These are phyloP conservation scores for Diaporthe australafricana DNA, from an alignment of 2,329 filamentous ascomycete genomes.

Conservation along the genomic window DNA sequence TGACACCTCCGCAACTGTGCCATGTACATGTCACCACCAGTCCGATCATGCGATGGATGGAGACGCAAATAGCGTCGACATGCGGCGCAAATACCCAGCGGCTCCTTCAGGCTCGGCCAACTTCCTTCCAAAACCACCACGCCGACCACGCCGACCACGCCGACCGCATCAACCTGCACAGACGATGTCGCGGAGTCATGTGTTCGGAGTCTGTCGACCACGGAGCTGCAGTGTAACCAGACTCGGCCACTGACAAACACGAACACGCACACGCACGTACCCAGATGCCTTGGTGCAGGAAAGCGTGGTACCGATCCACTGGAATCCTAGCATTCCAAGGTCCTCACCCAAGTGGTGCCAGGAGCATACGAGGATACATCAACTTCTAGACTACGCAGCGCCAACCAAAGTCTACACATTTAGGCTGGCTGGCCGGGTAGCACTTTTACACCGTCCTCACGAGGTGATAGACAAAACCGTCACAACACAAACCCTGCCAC, in stretches of 20 bases:
- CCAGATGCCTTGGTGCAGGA: neutral
- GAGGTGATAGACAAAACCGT: neutral
- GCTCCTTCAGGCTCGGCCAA: conserved; percentile 30
- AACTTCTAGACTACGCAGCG: neutral
- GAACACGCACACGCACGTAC: neutral
- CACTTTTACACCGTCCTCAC: neutral
- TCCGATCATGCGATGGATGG: conserved; percentile 28
- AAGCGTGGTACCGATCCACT: conserved; percentile 9
- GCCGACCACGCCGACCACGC: neutral
- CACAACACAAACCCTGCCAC: conserved; percentile 16
- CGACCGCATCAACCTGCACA: conserved; percentile 7
- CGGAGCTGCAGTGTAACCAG: conserved; percentile 24
- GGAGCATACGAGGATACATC: conserved; percentile 20
- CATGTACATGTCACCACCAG: conserved; percentile 10
- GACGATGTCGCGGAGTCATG: conserved; percentile 3
- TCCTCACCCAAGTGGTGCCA: neutral
- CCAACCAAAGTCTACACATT: neutral
- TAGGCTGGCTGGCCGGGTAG: neutral
- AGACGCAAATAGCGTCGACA: conserved; percentile 22
- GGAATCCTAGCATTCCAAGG: conserved; percentile 18
- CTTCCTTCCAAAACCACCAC: conserved; percentile 20
- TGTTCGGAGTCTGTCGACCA: neutral
- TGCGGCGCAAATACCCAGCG: conserved; percentile 8
- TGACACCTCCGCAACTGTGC: conserved; percentile 12
- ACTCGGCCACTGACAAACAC: conserved; percentile 13